Evolutionary conservation across 805 yeast genomes (phyloP).

Genomic region (Candida peoriensis): DNA sequence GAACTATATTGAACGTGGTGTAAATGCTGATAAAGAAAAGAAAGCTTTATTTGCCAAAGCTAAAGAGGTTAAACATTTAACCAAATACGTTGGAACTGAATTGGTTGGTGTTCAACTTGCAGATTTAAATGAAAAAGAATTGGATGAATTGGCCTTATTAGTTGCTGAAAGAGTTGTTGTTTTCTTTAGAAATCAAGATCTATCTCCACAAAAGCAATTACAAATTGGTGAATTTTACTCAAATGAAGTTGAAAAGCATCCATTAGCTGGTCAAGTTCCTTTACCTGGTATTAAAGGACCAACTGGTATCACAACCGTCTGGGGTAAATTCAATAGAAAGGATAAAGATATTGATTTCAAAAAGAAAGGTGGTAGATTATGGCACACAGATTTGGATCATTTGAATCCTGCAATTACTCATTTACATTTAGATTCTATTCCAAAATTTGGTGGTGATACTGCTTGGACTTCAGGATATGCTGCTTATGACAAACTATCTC

Average conservation of each 20-base stretch:
- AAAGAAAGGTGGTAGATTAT: constrained; percentile 22
- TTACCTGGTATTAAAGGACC: constrained; percentile 18
- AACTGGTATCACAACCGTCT: constrained; percentile 34
- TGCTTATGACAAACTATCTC: constrained; percentile 51
- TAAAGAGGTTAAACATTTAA: constrained; percentile 36
- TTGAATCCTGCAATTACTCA: constrained; percentile 55
- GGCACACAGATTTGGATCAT: constrained; percentile 54
- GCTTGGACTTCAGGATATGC: constrained; percentile 51
- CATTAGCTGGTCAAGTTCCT: constrained; percentile 30
- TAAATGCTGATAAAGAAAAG: constrained; percentile 37
- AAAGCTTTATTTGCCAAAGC: constrained; percentile 37
- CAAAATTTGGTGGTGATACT: constrained; percentile 52
- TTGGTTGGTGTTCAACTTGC: constrained; percentile 41
- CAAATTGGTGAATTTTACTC: constrained; percentile 12
- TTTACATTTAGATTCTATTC: constrained; percentile 45
- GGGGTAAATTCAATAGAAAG: constrained; percentile 26
- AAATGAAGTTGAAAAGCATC: constrained; percentile 39
- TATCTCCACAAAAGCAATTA: constrained; percentile 15
- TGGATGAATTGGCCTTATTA: constrained; percentile 42
- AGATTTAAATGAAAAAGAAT: constrained; percentile 38
- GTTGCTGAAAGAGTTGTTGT: constrained; percentile 48
- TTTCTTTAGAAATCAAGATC: constrained; percentile 29
- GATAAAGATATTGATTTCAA: constrained; percentile 5
- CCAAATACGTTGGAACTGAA: constrained; percentile 46
- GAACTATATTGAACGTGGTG: constrained; percentile 32